Evolutionary conservation across 1,284 basidiomycete genomes (phyloP).

Genomic region (Coniferiporia sulphurascens): DNA sequence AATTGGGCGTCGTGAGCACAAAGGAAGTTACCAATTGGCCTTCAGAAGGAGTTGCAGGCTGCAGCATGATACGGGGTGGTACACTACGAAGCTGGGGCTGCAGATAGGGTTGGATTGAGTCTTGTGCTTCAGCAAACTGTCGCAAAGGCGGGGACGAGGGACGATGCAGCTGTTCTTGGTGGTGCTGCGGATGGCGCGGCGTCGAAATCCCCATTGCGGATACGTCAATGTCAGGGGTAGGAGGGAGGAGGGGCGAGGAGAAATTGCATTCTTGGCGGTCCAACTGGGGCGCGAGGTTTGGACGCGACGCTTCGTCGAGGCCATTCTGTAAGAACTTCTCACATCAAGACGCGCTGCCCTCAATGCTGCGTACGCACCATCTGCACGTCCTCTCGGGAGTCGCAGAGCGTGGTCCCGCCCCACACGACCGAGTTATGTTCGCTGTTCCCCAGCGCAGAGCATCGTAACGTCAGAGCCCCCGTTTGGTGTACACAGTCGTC

Average conservation of each 20-base stretch:
- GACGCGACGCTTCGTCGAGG: neutral
- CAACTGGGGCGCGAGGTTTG: neutral
- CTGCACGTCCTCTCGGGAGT: slow-evolving; percentile 1
- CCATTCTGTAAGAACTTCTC: neutral
- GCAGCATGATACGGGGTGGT: slow-evolving; percentile 31
- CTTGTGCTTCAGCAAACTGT: neutral
- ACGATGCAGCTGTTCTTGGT: neutral
- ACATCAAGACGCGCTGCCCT: neutral
- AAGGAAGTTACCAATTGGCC: neutral
- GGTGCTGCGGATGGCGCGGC: neutral
- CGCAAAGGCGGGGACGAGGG: slow-evolving; percentile 13
- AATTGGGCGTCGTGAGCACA: neutral
- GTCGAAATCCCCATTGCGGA: neutral
- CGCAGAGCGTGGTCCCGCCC: neutral
- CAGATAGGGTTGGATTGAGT: slow-evolving; percentile 8
- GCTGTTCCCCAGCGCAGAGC: slow-evolving; percentile 7
- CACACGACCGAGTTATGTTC: neutral
- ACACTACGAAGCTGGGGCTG: neutral
- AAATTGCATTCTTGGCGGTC: neutral
- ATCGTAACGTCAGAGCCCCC: slow-evolving; percentile 11
- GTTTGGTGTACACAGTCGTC: slow-evolving; percentile 17
- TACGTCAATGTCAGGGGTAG: neutral
- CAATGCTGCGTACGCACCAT: slow-evolving; percentile 1
- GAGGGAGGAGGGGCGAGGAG: neutral
- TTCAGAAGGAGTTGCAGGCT: slow-evolving; percentile 34